phyloP scores from a whole-genome alignment of 208 protist species.

The Spongospora subterranea region DNA sequence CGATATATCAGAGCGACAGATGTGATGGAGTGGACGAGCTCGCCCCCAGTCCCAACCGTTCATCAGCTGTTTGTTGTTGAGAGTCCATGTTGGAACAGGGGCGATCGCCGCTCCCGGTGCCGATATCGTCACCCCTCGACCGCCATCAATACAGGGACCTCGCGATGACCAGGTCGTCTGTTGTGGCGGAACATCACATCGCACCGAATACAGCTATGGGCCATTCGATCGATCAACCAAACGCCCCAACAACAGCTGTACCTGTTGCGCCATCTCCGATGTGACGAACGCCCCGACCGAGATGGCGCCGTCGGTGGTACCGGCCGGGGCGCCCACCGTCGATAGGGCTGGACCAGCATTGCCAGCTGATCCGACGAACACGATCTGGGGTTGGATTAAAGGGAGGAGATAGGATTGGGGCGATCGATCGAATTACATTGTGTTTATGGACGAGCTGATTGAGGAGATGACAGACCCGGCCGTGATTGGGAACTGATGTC shows the following conservation, averaged over 20 bases:
- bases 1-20: not conserved
- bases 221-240: constrained; percentile 55
- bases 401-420: constrained; percentile 6
- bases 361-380: constrained; percentile 74
- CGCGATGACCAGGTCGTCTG: constrained; percentile 76
- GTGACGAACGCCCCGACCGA: constrained; percentile 73
- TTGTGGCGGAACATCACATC: constrained; percentile 54
- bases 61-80: constrained; percentile 72
- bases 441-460: constrained; percentile 70
- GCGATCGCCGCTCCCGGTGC: constrained; percentile 76
- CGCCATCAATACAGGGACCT: constrained; percentile 72
- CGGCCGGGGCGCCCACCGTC: constrained; percentile 71
- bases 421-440: constrained; percentile 28
- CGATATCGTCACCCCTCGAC: constrained; percentile 68
- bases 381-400: constrained; percentile 58
- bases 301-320: constrained; percentile 66
- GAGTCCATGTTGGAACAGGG: constrained; percentile 72
- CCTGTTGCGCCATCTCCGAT: constrained; percentile 59
- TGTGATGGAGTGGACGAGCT: not conserved
- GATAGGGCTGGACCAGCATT: constrained; percentile 75
- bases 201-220: constrained; percentile 54
- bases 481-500: constrained; percentile 62
- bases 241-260: not conserved
- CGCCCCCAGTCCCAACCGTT: too few species aligned
- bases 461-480: constrained; percentile 68